Evolutionary conservation across 441 rosid species (phyloP), one percentile per base, ranked within the genome.

Genomic region (Gossypium lobatum): DNA sequence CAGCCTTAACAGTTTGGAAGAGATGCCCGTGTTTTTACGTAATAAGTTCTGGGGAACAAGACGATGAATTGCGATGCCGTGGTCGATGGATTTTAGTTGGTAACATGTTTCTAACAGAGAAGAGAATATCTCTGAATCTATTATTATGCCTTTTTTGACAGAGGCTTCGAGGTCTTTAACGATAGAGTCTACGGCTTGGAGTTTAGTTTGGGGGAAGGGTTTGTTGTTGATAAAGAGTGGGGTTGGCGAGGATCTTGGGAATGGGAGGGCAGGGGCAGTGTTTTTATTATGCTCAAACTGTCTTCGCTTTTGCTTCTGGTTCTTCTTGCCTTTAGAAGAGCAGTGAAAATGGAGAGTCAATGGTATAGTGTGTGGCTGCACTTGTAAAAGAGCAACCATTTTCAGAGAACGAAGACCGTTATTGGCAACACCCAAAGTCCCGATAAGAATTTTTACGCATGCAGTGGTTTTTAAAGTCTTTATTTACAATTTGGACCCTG

Each of bases 91-190:
- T 72, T 81, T 74, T 23, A 94, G 77, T 48, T 14, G 81, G 87
- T 83, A 90, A 70, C 98, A 93, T 0, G 88, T 86, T 76, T 90
- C 96, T 14, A 94, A 79, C 5, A 94, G 91, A 11, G 98, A 89
- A 28, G 95, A 82, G 73, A 88, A 87, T 37, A 84, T 88, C 39
- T 83, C 86, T 52, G 86, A 52, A 53, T 90, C 91, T 50, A 90
- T 52, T n/a, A 50, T 50, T 16, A 90, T 81, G 71, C 95, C 90
- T 21, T 84, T 90, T 20, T 72, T 53, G 34, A 80, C 62, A 8
- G 91, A 88, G 82, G 77, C 42, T 77, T 90, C 88, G 52, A 93
- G 81, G 81, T 90, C 93, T 39, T 84, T 39, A 31, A 88, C 66
- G 64, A 90, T 84, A 1, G 73, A 62, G 48, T 88, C 88, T 4